phyloP scores from a whole-genome alignment of 768 basidiomycete species.

The Mycena haematopus region DNA sequence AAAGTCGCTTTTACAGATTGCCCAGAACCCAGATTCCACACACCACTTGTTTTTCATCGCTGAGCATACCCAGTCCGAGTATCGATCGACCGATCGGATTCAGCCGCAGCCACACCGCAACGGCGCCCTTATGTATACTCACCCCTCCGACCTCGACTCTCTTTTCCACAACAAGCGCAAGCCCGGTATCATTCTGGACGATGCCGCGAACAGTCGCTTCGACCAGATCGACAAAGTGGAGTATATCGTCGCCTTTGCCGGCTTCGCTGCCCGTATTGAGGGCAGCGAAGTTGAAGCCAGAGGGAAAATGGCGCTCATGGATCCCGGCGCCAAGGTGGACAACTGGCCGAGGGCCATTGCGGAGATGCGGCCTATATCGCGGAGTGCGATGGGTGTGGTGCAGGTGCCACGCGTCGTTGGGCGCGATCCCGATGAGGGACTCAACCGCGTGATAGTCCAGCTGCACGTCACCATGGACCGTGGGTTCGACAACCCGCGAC shows the following conservation, averaged over 20 bases:
- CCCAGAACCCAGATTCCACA: slow-evolving; percentile 29
- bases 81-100: slow-evolving; percentile 44
- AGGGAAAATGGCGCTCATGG: slow-evolving; percentile 13
- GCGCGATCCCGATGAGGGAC: slow-evolving; percentile 10
- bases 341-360: slow-evolving; percentile 20
- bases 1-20: slow-evolving; percentile 35
- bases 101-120: slow-evolving; percentile 69
- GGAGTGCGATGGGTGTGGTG: neutral
- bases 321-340: slow-evolving; percentile 8
- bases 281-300: neutral
- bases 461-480: slow-evolving; percentile 3
- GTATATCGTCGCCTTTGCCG: slow-evolving; percentile 21
- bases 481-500: neutral
- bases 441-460: slow-evolving; percentile 10
- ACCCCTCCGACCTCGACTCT: slow-evolving; percentile 59
- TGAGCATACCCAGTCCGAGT: slow-evolving; percentile 28
- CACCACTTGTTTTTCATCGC: slow-evolving; percentile 49
- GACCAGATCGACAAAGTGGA: neutral
- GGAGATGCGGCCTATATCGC: slow-evolving; percentile 14
- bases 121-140: slow-evolving; percentile 68
- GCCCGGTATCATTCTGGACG: slow-evolving; percentile 64
- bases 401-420: slow-evolving; percentile 27
- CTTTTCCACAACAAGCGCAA: slow-evolving; percentile 56
- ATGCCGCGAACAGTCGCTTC: slow-evolving; percentile 11
- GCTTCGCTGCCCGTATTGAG: slow-evolving; percentile 11